These are phyloP conservation scores for Triangularia setosa DNA, from an alignment of 2,329 filamentous ascomycete genomes.

Conservation along the genomic window DNA sequence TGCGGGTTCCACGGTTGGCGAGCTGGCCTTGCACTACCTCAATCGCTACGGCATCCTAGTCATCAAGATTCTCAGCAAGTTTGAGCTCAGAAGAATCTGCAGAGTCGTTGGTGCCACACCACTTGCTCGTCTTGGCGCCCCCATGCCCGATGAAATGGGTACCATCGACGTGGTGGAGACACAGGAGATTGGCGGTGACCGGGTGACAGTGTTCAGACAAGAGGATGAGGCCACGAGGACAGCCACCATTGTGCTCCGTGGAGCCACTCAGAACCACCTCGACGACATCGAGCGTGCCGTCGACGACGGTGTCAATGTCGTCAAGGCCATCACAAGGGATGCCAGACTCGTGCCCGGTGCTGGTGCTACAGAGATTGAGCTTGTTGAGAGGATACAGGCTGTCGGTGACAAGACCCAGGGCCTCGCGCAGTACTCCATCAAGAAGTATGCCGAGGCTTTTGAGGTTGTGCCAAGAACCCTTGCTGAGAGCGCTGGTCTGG, in stretches of 20 bases:
- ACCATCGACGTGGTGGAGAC: constrained; percentile 93
- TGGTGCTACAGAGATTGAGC: constrained; percentile 89
- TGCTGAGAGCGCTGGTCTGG: constrained; percentile 90
- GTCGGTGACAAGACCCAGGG: constrained; percentile 91
- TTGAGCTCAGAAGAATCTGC: constrained; percentile 91
- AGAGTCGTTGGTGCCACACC: constrained; percentile 94
- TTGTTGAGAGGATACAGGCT: constrained; percentile 86
- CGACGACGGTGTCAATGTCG: constrained; percentile 95
- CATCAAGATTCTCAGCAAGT: constrained; percentile 97
- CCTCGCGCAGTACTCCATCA: constrained; percentile 91
- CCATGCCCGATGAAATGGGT: constrained; percentile 99
- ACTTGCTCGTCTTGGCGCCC: constrained; percentile 89
- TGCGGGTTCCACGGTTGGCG: constrained; percentile 88
- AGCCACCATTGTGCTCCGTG: constrained; percentile 87
- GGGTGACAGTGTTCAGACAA: constrained; percentile 97
- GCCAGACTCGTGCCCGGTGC: constrained; percentile 87
- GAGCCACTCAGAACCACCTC: constrained; percentile 95
- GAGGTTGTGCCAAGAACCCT: constrained; percentile 93
- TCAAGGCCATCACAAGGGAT: constrained; percentile 97
- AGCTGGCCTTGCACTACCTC: constrained; percentile 94
- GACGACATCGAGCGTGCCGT: constrained; percentile 96
- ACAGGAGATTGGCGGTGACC: constrained; percentile 93
- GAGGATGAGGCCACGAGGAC: constrained; percentile 90
- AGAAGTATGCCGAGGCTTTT: constrained; percentile 95
- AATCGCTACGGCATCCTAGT: constrained; percentile 95